Conservation (phyloP, 1,284 basidiomycete species). For the Leccinum angustisporum region DNA sequence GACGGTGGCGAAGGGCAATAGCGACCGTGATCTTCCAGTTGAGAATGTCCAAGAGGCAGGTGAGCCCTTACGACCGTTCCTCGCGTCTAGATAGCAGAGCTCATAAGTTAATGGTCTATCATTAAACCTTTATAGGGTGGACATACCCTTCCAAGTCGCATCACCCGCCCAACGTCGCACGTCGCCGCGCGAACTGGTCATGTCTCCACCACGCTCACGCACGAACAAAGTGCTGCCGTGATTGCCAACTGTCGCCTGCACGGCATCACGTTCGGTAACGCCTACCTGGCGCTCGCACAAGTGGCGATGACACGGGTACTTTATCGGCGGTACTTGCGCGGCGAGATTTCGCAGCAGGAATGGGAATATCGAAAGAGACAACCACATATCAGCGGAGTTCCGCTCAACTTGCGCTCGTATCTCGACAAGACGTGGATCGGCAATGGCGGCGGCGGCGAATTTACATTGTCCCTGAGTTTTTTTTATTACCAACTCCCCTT, state of each 20-base stretch:
- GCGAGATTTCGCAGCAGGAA: slow-evolving; percentile 48
- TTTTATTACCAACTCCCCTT: slow-evolving; percentile 48
- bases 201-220: slow-evolving; percentile 28
- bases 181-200: slow-evolving; percentile 39
- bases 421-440: slow-evolving; percentile 50
- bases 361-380: slow-evolving; percentile 53
- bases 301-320: slow-evolving; percentile 55
- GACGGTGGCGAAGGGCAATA: slow-evolving; percentile 49
- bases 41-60: slow-evolving; percentile 36
- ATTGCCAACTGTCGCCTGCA: slow-evolving; percentile 42
- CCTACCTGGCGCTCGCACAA: slow-evolving; percentile 50
- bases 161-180: slow-evolving; percentile 36
- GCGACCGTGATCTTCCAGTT: slow-evolving; percentile 40
- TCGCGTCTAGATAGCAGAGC: neutral
- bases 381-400: slow-evolving; percentile 46
- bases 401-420: slow-evolving; percentile 53
- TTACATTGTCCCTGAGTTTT: slow-evolving; percentile 45
- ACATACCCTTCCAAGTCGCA: slow-evolving; percentile 50
- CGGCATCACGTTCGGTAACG: slow-evolving; percentile 51
- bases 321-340: slow-evolving; percentile 45
- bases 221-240: slow-evolving; percentile 30
- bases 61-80: slow-evolving; percentile 14
- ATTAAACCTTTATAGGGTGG: slow-evolving; percentile 45
- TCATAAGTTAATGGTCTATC: neutral
- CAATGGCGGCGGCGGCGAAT: slow-evolving; percentile 44